Base-by-base conservation (phyloP, 768 basidiomycete genomes). In the Royoungia palumana region DNA sequence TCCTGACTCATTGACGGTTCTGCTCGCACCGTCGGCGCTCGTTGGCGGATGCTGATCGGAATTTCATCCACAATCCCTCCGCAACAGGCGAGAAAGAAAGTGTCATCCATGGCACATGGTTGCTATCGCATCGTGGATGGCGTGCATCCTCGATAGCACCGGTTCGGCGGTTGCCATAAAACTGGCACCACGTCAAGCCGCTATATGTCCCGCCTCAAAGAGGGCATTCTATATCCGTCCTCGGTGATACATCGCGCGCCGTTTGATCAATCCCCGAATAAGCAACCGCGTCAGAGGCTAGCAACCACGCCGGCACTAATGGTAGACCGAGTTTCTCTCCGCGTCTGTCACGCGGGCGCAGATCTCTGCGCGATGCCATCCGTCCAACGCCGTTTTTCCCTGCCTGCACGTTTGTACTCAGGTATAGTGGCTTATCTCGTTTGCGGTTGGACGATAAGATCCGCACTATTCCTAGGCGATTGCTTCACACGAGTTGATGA, bases 31-130 rank as follows among this genome's bases (percentile, higher is more conserved):
- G 37, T 32, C 28, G 28, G 28, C 49, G 28, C 35, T 48, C 35
- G n/a, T 41, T 50, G 53, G 61, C 51, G 62, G 61, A 62, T 64
- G 50, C 53, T 37, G 51, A 54, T 64, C 61, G 48, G 61, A 62
- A 62, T 37, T 28, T 47, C 28, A 22, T 6, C 30, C 36, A 43
- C 40, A 51, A 50, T 21, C 36, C 37, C 35, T 41, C 32, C 30
- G 13, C 30, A 13, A 32, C 32, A 35, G 46, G 27, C 45, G 53
- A 53, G 53, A 53, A 52, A 45, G 45, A 53, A 55, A 35, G 28
- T 44, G 53, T 35, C 52, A 50, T 43, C 9, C 35, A 35, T 40
- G 43, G 38, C 46, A 46, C 44, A 49, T 24, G 47, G 51, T 55
- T 54, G 41, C 58, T 27, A 54, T 43, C 40, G 35, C 49, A 38